phyloP scores from a whole-genome alignment of 768 basidiomycete genomes.

The Solioccasus polychromus region DNA sequence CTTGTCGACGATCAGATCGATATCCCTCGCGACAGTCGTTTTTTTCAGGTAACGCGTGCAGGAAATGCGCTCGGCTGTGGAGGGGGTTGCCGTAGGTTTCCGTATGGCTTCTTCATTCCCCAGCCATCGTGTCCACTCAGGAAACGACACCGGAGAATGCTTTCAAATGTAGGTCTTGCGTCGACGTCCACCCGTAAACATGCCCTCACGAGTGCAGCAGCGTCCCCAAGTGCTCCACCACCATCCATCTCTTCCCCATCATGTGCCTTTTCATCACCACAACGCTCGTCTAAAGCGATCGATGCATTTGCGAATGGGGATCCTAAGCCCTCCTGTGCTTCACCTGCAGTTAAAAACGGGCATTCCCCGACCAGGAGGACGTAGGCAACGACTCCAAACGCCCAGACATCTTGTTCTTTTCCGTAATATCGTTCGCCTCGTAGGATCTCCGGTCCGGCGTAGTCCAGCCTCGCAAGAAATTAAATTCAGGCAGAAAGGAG shows the following conservation, averaged over 20 bases:
- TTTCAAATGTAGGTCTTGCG: conserved; percentile 83
- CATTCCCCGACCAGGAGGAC: conserved; percentile 92
- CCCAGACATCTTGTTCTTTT: conserved; percentile 98
- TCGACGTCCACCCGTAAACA: conserved; percentile 80
- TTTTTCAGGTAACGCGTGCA: conserved; percentile 23
- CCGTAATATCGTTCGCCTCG: conserved; percentile 93
- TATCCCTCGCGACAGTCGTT: conserved; percentile 11
- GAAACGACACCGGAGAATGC: conserved; percentile 77
- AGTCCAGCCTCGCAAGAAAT: conserved; percentile 63
- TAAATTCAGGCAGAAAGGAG: conserved; percentile 8
- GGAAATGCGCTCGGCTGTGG: conserved; percentile 35
- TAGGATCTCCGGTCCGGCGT: conserved; percentile 95
- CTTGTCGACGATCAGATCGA: conserved; percentile 1
- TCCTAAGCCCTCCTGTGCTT: conserved; percentile 81
- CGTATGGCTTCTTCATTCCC: conserved; percentile 40
- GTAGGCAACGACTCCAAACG: conserved; percentile 94
- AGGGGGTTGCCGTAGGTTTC: conserved; percentile 19
- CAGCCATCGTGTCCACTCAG: conserved; percentile 77
- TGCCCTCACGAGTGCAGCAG: conserved; percentile 75
- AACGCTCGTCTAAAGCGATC: conserved; percentile 76
- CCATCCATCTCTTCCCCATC: conserved; percentile 81
- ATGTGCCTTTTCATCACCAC: conserved; percentile 65
- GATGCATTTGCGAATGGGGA: conserved; percentile 76
- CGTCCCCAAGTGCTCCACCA: conserved; percentile 81
- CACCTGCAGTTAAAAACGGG: conserved; percentile 86